phyloP scores from a whole-genome alignment of 164 flowering plant species.

The Stephania yunnanensis region DNA sequence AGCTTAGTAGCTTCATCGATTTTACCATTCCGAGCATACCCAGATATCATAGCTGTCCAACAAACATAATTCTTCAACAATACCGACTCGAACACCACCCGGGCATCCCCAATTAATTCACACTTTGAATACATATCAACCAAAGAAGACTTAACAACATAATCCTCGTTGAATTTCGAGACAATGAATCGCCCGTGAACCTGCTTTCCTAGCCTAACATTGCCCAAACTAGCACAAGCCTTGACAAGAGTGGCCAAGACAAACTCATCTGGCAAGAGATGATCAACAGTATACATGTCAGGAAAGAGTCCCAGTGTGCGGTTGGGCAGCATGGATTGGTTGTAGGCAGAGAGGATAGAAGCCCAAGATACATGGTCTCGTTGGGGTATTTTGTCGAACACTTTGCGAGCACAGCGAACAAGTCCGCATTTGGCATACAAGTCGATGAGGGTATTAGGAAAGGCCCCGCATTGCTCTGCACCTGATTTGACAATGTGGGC shows the following conservation, averaged over 20 bases:
- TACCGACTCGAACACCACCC: constrained; percentile 50
- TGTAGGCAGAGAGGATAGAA: constrained; percentile 62
- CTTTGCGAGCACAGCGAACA: constrained; percentile 32
- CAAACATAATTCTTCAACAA: constrained; percentile 37
- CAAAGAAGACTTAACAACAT: constrained; percentile 66
- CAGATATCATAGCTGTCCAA: constrained; percentile 72
- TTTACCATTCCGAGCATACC: constrained; percentile 57
- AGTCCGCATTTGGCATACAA: constrained; percentile 50
- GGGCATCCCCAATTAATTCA: constrained; percentile 45
- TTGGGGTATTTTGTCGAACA: constrained; percentile 73
- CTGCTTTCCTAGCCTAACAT: constrained; percentile 49
- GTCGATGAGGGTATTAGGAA: constrained; percentile 50
- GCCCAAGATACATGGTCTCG: constrained; percentile 67
- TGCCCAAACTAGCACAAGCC: constrained; percentile 45
- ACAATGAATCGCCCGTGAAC: constrained; percentile 53
- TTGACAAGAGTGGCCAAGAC: constrained; percentile 53
- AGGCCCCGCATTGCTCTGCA: constrained; percentile 23
- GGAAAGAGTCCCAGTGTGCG: constrained; percentile 37
- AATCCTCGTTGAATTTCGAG: constrained; percentile 47
- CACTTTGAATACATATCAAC: constrained; percentile 86
- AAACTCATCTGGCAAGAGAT: constrained; percentile 54
- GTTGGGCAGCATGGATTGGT: constrained; percentile 38
- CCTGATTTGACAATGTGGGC: constrained; percentile 62
- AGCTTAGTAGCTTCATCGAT: constrained; percentile 49
- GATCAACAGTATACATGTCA: constrained; percentile 29